Evolutionary conservation across 169 alveolate genomes (phyloP), one percentile per base, ranked within the genome.

Genomic region (Plasmodium ovale): DNA sequence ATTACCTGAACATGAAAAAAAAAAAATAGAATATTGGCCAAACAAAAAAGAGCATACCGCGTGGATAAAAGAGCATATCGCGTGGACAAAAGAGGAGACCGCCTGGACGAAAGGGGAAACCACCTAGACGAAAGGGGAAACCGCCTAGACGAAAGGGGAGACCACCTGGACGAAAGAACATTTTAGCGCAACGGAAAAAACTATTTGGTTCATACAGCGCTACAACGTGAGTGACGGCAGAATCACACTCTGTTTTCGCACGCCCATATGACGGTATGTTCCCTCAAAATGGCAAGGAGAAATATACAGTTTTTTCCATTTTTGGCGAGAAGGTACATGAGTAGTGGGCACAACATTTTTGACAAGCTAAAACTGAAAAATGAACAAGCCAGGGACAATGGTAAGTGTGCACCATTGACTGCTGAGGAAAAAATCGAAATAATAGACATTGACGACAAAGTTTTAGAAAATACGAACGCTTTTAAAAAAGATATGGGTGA

Each of bases 371-470:
- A 82, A 82, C 35, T 51, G 12, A 5, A 16, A 21, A 59, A 2
- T 37, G 70, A 59, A 1, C 27, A 35, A 14, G 23, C 23, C 25
- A 54, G 53, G 2, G 23, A 14, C 27, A 19, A 44, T 51, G 70
- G 14, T 16, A 16, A 25, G 10, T 6, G 7, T 10, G 2, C 12
- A 35, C 25, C 59, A 14, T 25, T 60, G 27, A 42, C 29, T 12
- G 47, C 21, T 16, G 56, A 51, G n/a, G 90, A 82, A 23, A 51
- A 56, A 82, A 47, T 82, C 9, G 90, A 82, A 51, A 64, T 82
- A 51, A 82, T 82, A 33, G 65, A 82, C 58, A 82, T 82, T 47
- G 90, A 82, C 25, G 82, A 82, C 25, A 51, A 42, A 19, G 29
- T 74, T 65, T 51, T 74, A 1, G 53, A 51, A 2, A 42, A 74